Evolutionary conservation across 768 basidiomycete species (phyloP), one percentile per base, ranked within the genome.

Genomic region (Tricholomella constricta): DNA sequence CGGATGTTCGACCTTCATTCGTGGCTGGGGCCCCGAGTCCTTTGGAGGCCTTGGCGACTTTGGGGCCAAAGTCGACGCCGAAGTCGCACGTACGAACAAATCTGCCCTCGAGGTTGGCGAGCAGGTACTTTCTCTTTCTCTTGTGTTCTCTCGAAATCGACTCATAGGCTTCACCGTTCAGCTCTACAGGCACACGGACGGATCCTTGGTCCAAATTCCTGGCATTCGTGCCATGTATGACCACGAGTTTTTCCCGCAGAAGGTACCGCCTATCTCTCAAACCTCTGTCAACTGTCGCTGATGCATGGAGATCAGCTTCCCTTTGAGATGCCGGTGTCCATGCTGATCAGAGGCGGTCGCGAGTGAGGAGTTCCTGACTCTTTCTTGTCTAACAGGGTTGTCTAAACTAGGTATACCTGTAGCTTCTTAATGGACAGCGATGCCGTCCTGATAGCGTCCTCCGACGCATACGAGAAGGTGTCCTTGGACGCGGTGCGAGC

Each of bases 191-290:
- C 51, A 31, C 22, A 56, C 51, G 0, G 50, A 62, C n/a, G 66
- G 66, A 5, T 54, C 17, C 1, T 12, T 65, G 3, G 29, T 66
- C 17, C n/a, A 40, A 9, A 40, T 64, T 14, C 50, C 61, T 19
- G 66, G 66, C 4, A 38, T 67, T 20, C 65, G 60, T 3, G 45
- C 61, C 22, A 57, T 64, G 53, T 60, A 62, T 38, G 62, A 64
- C 42, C 54, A 64, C 40, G 64, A 62, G 35, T 57, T 56, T 23
- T 61, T 44, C 31, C 57, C 62, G 6, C 61, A 65, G 38, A 11
- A 55, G 32, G 59, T 48, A 37, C 10, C 56, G 36, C 22, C 26
- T 47, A n/a, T 17, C n/a, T 35, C 6, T 34, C 20, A 44, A 44
- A 19, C 23, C 20, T 23, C 32, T 41, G 19, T 44, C 43, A 26